Percentiles rank a stretch among this genome's conserved stretches.
Evolutionary conservation across 352 stramenopile genomes (phyloP).

Genomic region (Pythium aphanidermatum): DNA sequence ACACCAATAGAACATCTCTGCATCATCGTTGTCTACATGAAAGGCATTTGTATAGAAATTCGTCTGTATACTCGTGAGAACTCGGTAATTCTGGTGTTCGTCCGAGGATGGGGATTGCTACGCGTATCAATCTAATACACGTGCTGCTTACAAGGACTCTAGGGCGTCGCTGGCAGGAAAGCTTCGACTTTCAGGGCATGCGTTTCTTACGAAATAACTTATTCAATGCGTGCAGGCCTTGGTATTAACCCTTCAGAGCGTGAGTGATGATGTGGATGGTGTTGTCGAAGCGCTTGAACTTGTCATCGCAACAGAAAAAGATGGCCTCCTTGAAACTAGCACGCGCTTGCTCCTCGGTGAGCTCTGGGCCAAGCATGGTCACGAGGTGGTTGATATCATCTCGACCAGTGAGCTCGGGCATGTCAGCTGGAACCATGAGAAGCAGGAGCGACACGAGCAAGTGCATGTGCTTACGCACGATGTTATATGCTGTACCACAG

Average conservation of each 20-base stretch:
- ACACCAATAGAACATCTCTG: too few relatives aligned
- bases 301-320: conserved; percentile 75
- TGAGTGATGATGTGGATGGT: conserved; percentile 75
- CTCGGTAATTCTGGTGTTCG: too few relatives aligned
- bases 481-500: conserved; percentile 63
- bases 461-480: conserved; percentile 84
- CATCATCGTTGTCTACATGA: too few relatives aligned
- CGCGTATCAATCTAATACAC: too few relatives aligned
- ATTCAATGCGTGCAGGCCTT: neutral
- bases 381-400: conserved; percentile 87
- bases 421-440: conserved; percentile 84
- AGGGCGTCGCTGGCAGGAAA: too few relatives aligned
- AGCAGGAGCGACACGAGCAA: conserved; percentile 77
- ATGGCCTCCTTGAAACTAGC: conserved; percentile 75
- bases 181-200: too few relatives aligned
- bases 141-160: too few relatives aligned
- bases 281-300: conserved; percentile 87
- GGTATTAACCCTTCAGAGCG: conserved; percentile 28
- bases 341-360: conserved; percentile 55
- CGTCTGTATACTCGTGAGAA: too few relatives aligned
- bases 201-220: too few relatives aligned
- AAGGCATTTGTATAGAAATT: too few relatives aligned
- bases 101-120: too few relatives aligned
- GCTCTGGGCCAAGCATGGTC: conserved; percentile 60
- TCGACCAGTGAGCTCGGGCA: conserved; percentile 72